Base-by-base conservation (phyloP, 2,329 filamentous ascomycete species). In the Ilyonectria mors-panacis region DNA sequence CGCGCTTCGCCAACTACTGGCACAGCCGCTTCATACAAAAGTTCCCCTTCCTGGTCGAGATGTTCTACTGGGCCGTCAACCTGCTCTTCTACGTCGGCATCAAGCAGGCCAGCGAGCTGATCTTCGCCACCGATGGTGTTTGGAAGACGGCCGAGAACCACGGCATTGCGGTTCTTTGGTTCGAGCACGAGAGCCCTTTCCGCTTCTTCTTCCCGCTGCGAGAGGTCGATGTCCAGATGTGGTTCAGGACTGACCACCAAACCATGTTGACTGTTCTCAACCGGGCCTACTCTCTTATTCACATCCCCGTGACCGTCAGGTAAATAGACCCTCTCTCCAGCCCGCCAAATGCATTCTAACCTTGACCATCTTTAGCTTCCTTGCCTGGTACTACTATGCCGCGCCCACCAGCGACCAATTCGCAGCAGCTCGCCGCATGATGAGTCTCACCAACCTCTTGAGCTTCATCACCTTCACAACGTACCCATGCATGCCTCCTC, bases 31-130 rank as follows among this genome's bases (percentile, higher is more conserved):
- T 92, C 62, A 82, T 92, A 65, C 87, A 91, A 76, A 90, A 90
- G 75, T 92, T 80, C 37, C 91, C 91, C 5, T 93, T 93, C 75
- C 78, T 93, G 61, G 85, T 93, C 55, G 91, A 93, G 78, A 92
- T 93, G 89, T 92, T 92, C 78, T 93, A 93, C 81, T 93, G 91
- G 91, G 84, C 86, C 48, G 84, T 92, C 72, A 92, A 90, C 74
- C 87, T 90, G 70, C 82, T 86, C 51, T 89, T 91, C 76, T 92
- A 92, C 80, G 76, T 78, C 60, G 55, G 71, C 48, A 72, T 76
- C 58, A 74, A 77, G 62, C 65, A 62, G 3, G 59, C 67, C 23
- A 76, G 75, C 37, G 76, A 73, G 23, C 72, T 79, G 9, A 78
- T 83, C 59, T 80, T 79, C 28, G 74, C 80, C 17, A 80, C 77